These are phyloP conservation scores for Eucalyptus melliodora DNA, from an alignment of 345 rosid species.

Conservation along the genomic window DNA sequence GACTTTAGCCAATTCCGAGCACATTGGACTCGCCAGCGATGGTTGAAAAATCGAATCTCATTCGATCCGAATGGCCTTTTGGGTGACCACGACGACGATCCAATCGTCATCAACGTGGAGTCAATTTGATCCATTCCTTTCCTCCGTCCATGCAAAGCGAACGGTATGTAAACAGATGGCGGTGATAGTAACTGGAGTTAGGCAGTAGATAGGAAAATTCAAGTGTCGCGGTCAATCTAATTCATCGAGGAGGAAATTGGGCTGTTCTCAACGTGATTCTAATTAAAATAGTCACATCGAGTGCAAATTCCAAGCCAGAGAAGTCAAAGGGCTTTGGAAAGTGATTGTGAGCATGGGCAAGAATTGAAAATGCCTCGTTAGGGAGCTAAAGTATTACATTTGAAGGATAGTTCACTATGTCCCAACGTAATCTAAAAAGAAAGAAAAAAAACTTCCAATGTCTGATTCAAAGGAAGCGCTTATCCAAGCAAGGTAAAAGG, in stretches of 20 bases:
- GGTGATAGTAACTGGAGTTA: neutral
- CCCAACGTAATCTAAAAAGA: too few relatives aligned
- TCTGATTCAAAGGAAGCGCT: neutral
- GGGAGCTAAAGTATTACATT: accelerated
- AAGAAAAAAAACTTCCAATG: neutral
- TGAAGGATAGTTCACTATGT: neutral
- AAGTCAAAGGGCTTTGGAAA: neutral
- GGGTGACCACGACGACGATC: neutral
- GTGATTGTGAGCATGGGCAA: neutral
- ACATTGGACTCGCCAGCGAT: neutral
- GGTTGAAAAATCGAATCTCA: neutral
- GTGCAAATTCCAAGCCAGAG: neutral
- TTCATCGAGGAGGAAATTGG: neutral
- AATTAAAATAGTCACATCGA: neutral
- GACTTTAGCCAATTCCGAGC: neutral
- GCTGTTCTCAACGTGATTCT: neutral
- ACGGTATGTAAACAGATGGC: neutral
- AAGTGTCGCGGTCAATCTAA: neutral
- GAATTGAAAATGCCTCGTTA: neutral
- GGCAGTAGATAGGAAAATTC: neutral
- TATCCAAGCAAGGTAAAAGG: neutral
- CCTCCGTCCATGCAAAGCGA: neutral
- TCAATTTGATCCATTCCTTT: neutral
- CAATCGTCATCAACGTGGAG: neutral
- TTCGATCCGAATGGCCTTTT: neutral